Percentiles rank a stretch among this genome's conserved stretches.
Evolutionary conservation across 352 stramenopile genomes (phyloP).

Genomic region (Pythium vanterpoolii): DNA sequence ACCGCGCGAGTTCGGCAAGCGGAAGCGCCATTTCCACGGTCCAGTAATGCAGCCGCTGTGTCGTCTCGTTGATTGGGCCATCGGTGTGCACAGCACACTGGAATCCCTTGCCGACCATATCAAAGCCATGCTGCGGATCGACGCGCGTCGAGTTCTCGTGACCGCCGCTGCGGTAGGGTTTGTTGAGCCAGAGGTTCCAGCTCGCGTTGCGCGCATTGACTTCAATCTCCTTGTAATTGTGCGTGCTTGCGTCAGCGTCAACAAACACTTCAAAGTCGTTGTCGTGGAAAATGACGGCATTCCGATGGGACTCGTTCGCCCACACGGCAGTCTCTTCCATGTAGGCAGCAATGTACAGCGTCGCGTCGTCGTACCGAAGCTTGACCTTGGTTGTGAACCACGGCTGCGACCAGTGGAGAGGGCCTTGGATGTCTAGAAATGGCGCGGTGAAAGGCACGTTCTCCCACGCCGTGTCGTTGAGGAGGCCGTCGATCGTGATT

Average conservation of each 20-base stretch:
- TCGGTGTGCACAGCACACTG: slow-evolving; percentile 46
- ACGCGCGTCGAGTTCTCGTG: slow-evolving; percentile 81
- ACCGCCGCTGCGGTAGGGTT: slow-evolving; percentile 79
- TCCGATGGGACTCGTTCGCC: slow-evolving; percentile 62
- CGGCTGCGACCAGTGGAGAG: slow-evolving; percentile 55
- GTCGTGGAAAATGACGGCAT: slow-evolving; percentile 79
- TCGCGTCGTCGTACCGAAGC: slow-evolving; percentile 63
- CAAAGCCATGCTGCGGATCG: slow-evolving; percentile 58
- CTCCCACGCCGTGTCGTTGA: slow-evolving; percentile 60
- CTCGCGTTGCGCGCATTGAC: slow-evolving; percentile 86
- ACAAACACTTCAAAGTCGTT: slow-evolving; percentile 93
- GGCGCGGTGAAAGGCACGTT: slow-evolving; percentile 47
- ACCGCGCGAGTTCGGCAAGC: slow-evolving; percentile 44
- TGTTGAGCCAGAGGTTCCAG: slow-evolving; percentile 88
- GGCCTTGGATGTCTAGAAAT: slow-evolving; percentile 68
- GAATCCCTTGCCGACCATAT: slow-evolving; percentile 57
- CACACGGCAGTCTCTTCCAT: slow-evolving; percentile 65
- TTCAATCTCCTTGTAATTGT: slow-evolving; percentile 92
- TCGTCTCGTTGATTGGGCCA: slow-evolving; percentile 61
- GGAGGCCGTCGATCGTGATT: slow-evolving; percentile 47
- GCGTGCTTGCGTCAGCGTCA: slow-evolving; percentile 63
- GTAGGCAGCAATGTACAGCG: slow-evolving; percentile 71
- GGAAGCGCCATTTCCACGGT: slow-evolving; percentile 79
- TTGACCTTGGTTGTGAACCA: slow-evolving; percentile 76
- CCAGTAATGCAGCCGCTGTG: slow-evolving; percentile 64